Evolutionary conservation across 2,329 filamentous ascomycete genomes (phyloP).

Genomic region (Macrophomina tecta): DNA sequence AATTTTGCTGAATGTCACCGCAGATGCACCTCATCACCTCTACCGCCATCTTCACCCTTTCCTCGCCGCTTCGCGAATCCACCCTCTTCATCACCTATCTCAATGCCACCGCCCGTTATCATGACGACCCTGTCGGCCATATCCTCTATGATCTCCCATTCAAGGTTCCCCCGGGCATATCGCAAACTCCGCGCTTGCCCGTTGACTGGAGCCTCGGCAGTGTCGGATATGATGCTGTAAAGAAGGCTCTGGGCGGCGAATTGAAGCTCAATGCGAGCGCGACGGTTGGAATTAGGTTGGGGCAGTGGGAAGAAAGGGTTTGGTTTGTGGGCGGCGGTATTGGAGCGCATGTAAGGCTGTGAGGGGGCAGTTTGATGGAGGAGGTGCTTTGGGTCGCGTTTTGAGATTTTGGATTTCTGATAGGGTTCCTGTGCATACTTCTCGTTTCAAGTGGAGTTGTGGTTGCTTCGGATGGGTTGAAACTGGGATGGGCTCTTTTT

Average conservation of each 20-base stretch:
- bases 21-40: constrained; percentile 82
- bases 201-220: constrained; percentile 79
- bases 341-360: constrained; percentile 55
- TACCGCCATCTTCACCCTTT: constrained; percentile 81
- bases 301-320: constrained; percentile 74
- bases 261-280: constrained; percentile 81
- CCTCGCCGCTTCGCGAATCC: constrained; percentile 76
- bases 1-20: neutral
- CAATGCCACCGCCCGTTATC: constrained; percentile 85
- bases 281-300: constrained; percentile 74
- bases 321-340: constrained; percentile 53
- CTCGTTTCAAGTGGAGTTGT: neutral
- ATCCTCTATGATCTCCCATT: constrained; percentile 80
- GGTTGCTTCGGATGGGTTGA: neutral
- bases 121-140: constrained; percentile 76
- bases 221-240: constrained; percentile 83
- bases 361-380: neutral
- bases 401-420: neutral
- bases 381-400: neutral
- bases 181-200: constrained; percentile 75
- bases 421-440: neutral
- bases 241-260: constrained; percentile 77
- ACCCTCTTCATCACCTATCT: constrained; percentile 79
- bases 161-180: constrained; percentile 74
- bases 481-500: neutral